Percentiles rank a stretch among this genome's conserved stretches.
These are phyloP conservation scores for Trichoderma atroviride DNA, from an alignment of 2,329 filamentous ascomycete genomes.

Conservation along the genomic window DNA sequence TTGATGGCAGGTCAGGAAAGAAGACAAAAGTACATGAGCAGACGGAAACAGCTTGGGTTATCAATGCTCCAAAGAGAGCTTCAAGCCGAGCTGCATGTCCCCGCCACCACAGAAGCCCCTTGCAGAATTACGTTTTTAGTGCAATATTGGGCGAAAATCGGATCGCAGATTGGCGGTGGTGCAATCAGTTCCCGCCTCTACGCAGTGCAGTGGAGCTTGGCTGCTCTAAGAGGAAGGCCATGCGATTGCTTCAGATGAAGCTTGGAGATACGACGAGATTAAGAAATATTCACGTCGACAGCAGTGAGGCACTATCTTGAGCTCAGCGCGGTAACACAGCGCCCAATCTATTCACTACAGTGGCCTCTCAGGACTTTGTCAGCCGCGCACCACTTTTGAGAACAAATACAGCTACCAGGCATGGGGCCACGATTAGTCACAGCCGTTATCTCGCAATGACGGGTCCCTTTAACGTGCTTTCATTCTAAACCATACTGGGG, in stretches of 20 bases:
- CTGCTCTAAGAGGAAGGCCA: not conserved
- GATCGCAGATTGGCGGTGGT: not conserved
- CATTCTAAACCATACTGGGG: not conserved
- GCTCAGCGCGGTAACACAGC: not conserved
- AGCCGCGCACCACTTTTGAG: not conserved
- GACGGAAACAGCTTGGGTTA: constrained; percentile 2
- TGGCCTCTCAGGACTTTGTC: not conserved
- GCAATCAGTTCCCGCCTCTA: not conserved
- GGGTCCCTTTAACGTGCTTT: constrained; percentile 21
- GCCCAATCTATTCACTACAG: not conserved
- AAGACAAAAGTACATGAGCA: not conserved
- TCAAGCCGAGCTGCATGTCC: constrained; percentile 13
- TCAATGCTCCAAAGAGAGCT: constrained; percentile 13
- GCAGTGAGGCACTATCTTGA: not conserved
- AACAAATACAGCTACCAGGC: not conserved
- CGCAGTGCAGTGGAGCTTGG: not conserved
- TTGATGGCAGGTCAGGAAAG: not conserved
- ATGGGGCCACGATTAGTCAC: not conserved
- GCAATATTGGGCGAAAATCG: not conserved
- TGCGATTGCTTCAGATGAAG: not conserved
- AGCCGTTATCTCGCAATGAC: constrained; percentile 16
- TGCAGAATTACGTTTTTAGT: constrained; percentile 7
- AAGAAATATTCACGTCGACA: not conserved
- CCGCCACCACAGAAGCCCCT: constrained; percentile 10
- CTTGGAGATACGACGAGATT: not conserved